These are phyloP conservation scores for Aspergillus flavus DNA, from an alignment of 2,329 filamentous ascomycete genomes.

Conservation along the genomic window DNA sequence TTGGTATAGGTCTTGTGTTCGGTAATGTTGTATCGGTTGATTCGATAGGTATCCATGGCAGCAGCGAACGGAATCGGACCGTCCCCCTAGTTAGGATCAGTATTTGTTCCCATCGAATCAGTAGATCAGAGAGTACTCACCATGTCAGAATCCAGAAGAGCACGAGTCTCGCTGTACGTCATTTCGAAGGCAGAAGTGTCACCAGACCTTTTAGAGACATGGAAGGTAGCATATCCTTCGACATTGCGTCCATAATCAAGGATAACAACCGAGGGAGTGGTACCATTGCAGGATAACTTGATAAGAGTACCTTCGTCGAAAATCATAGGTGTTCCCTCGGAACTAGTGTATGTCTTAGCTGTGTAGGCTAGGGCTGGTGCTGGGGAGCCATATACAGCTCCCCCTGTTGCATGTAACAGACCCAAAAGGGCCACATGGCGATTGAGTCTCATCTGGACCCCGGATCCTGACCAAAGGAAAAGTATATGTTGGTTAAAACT, in stretches of 20 bases:
- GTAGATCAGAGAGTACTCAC: neutral
- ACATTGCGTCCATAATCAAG: constrained; percentile 20
- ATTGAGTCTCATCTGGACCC: no score
- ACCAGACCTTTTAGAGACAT: constrained; percentile 5
- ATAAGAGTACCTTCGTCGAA: no score
- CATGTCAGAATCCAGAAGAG: constrained; percentile 14
- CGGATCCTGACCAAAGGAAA: no score
- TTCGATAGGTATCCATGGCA: constrained; percentile 41
- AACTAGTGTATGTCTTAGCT: no score
- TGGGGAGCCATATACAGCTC: no score
- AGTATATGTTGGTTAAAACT: no score
- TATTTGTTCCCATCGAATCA: no score
- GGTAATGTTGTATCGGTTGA: constrained; percentile 40
- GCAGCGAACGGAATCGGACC: constrained; percentile 39
- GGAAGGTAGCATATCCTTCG: constrained; percentile 16
- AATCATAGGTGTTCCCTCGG: no score
- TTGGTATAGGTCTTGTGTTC: constrained; percentile 26
- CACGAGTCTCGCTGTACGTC: constrained; percentile 17
- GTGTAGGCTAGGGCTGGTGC: no score
- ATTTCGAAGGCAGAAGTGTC: constrained; percentile 18
- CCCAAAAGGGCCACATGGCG: no score
- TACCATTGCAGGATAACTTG: no score
- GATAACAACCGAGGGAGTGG: neutral
- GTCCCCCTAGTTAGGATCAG: constrained; percentile 9
- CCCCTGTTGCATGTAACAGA: no score